Percentiles rank a stretch among this genome's conserved stretches.
Conservation (phyloP, 768 basidiomycete genomes). For the Hebeloma cylindrosporum region DNA sequence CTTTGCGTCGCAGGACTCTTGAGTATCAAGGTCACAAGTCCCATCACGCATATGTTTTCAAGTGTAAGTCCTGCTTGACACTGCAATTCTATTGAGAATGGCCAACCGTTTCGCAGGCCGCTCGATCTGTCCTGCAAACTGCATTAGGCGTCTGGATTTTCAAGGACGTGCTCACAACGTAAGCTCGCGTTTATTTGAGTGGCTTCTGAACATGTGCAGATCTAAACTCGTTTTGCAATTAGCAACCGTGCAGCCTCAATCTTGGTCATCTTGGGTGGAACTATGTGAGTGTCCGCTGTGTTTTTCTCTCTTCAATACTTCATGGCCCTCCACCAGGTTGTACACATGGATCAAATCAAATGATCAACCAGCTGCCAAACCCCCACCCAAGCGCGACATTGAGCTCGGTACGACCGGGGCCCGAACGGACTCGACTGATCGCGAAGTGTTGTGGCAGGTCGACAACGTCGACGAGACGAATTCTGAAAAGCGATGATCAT, state of each 20-base stretch:
- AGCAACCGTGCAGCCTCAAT: slow-evolving; percentile 69
- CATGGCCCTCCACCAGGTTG: slow-evolving; percentile 33
- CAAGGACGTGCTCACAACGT: slow-evolving; percentile 71
- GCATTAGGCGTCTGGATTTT: slow-evolving; percentile 78
- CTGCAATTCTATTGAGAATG: slow-evolving; percentile 12
- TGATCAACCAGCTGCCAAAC: slow-evolving; percentile 17
- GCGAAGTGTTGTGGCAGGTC: too few relatives aligned
- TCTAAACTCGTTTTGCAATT: slow-evolving; percentile 7
- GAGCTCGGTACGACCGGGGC: slow-evolving; percentile 21
- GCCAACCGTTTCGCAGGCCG: slow-evolving; percentile 50
- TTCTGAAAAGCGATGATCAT: too few relatives aligned
- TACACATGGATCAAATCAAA: slow-evolving; percentile 53
- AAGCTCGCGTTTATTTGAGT: slow-evolving; percentile 29
- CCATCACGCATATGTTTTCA: slow-evolving; percentile 85
- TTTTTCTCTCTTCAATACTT: background rate
- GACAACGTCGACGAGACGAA: slow-evolving; percentile 7
- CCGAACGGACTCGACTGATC: background rate
- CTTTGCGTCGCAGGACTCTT: slow-evolving; percentile 77
- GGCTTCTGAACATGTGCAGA: background rate
- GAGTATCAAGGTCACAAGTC: slow-evolving; percentile 81
- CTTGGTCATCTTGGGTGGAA: slow-evolving; percentile 64
- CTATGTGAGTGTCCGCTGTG: slow-evolving; percentile 46
- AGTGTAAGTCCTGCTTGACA: slow-evolving; percentile 46
- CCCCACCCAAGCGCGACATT: slow-evolving; percentile 12
- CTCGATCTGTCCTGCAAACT: slow-evolving; percentile 82